A percentile compares a stretch with the other conserved stretches of the same genome.
phyloP scores from a whole-genome alignment of 805 yeast species.

The Sugiyamaella marilandica region DNA sequence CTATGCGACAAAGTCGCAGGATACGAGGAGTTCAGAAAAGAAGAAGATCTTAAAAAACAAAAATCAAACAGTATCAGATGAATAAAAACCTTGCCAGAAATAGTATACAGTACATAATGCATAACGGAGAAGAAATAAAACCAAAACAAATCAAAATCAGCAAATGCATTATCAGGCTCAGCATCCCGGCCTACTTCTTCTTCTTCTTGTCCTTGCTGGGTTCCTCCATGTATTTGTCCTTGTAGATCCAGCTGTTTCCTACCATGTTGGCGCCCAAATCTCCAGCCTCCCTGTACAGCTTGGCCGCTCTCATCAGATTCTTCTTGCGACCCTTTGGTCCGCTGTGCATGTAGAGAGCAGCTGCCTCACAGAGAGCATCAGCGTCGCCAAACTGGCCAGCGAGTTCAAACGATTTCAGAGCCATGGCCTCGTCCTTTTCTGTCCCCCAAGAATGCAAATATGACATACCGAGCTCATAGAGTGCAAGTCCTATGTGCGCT shows the following conservation, averaged over 20 bases:
- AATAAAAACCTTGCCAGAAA: not conserved
- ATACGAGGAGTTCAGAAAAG: too few species aligned
- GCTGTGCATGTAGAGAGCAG: conserved; percentile 59
- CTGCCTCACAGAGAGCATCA: conserved; percentile 66
- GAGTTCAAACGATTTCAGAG: conserved; percentile 54
- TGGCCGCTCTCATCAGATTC: conserved; percentile 58
- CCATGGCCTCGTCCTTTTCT: conserved; percentile 49
- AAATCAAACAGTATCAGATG: too few species aligned
- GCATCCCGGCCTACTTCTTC: conserved; percentile 5
- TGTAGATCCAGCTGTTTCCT: conserved; percentile 74
- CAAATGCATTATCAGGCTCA: not conserved
- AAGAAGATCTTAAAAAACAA: too few species aligned
- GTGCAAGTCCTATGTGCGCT: conserved; percentile 35
- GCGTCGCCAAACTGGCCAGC: conserved; percentile 64
- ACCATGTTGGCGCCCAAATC: conserved; percentile 54
- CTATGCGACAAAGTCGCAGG: too few species aligned
- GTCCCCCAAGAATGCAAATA: conserved; percentile 55
- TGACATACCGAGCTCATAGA: conserved; percentile 58
- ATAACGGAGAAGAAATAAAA: not conserved
- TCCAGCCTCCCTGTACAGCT: conserved; percentile 65
- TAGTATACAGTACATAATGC: not conserved
- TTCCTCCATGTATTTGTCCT: conserved; percentile 51
- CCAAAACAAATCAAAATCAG: not conserved
- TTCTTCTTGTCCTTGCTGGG: conserved; percentile 16
- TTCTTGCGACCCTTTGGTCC: conserved; percentile 48